Evolutionary conservation across 768 basidiomycete genomes (phyloP), one percentile per base, ranked within the genome.

Genomic region (Melanogaster broomeanus): DNA sequence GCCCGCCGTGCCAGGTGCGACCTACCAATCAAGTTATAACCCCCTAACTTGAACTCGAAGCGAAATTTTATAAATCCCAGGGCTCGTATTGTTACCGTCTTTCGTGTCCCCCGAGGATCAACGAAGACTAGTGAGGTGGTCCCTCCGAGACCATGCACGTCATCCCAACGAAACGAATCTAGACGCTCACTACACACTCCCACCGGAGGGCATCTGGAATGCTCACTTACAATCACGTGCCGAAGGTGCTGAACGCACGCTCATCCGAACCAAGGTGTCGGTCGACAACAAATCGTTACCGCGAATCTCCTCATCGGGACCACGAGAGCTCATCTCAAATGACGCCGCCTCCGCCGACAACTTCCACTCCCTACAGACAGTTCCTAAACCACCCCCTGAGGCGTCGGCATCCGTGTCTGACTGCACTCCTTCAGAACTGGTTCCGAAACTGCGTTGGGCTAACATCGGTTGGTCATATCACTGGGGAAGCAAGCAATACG

Each of bases 391-490:
- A 5, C 79, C 81, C 4, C 77, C 81, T 3, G 71, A 80, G 4
- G 90, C 94, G 9, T 90, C 91, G 3, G 64, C 75, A 2, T 82
- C 83, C 3, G 73, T 81, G 3, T 74, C 70, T 11, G 77, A 86
- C 1, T 65, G 73, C 8, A 65, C 68, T 3, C 72, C 82, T 2
- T 80, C 80, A 1, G 71, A 78, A 24, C 78, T 98, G 13, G 60
- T 95, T 15, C 76, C 74, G 6, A 94, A 90, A 65, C 67, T 99
- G 42, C 81, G 96, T 42, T 99, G 96, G 96, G 88, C 93, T 2
- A 98, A 96, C 61, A 88, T 99, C 43, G 96, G 96, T 10, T 90
- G 90, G 84, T 90, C 82, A 46, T 99, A 99, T 69, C 93, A 98
- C 73, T 98, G 96, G 96, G 90, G 91, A 3, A 90, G 84, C 25